These are phyloP conservation scores for Fusarium penzigii DNA, from an alignment of 2,329 filamentous ascomycete species.

Conservation along the genomic window DNA sequence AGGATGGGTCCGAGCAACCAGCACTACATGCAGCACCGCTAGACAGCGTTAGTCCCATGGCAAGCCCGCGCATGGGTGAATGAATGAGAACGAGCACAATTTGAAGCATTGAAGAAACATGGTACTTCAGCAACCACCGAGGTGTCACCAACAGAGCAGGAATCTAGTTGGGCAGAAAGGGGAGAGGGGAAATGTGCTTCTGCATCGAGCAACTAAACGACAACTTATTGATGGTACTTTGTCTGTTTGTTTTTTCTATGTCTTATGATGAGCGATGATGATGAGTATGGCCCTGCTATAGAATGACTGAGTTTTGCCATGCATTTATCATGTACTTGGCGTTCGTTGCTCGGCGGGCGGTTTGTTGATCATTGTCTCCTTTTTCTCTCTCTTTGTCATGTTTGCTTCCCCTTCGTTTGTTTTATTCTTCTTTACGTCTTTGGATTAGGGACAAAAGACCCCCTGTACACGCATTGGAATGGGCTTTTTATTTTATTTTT, in stretches of 20 bases:
- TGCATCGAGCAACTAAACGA: background rate
- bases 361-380: too few species aligned
- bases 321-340: too few species aligned
- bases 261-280: too few species aligned
- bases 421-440: slow-evolving; percentile 5
- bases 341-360: too few species aligned
- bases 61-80: slow-evolving; percentile 38
- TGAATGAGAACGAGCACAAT: background rate
- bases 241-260: too few species aligned
- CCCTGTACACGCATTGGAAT: slow-evolving; percentile 26
- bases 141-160: slow-evolving; percentile 27
- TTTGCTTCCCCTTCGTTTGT: slow-evolving; percentile 9
- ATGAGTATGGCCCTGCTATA: too few species aligned
- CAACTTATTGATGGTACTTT: too few species aligned
- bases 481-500: slow-evolving; percentile 20
- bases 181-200: background rate
- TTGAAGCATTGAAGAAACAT: too few species aligned
- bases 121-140: too few species aligned
- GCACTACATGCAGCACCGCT: slow-evolving; percentile 86
- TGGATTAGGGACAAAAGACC: slow-evolving; percentile 6
- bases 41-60: slow-evolving; percentile 64
- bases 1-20: slow-evolving; percentile 62
- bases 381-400: background rate
- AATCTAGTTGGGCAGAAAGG: slow-evolving; percentile 22
- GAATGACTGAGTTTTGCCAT: too few species aligned